Base-by-base conservation (phyloP, 371 early-diverging fungal genomes). In the Ordospora pajunii region DNA sequence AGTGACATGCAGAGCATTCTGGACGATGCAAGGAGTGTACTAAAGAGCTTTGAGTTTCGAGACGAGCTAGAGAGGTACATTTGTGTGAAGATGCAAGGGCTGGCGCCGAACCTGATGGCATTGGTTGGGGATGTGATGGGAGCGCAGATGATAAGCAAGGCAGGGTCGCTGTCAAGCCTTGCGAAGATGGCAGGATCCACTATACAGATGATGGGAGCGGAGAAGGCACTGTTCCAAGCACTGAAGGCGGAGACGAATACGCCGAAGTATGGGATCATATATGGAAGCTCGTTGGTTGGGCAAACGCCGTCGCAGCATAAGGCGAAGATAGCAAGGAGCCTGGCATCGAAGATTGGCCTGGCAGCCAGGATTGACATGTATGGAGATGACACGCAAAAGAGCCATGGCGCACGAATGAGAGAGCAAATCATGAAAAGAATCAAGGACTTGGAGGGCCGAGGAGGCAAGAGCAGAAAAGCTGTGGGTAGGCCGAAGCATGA, bases 231-330 rank as follows among this genome's bases (percentile, higher is more conserved):
- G 51, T 93, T 93, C 88, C 89, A 93, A 76, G 93, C 95, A 8
- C 84, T 95, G 78, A 93, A 92, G 88, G 90, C 90, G 70, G 91
- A 92, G 87, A 87, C 90, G 81, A 89, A 92, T 84, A 95, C 95
- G 32, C 95, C 95, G 77, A 94, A 95, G 87, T 93, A 93, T 82
- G 96, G 96, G 83, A 86, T 93, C 66, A 89, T 95, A 75, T 95
- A 90, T 84, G 91, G 93, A 82, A 90, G 93, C 37, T 89, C 90
- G 27, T 86, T 94, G 50, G 88, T 94, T 25, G 91, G 92, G 65
- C 90, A 91, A 84, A 90, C 92, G 53, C 87, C 87, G 5, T 88
- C 90, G 78, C 90, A 91, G 87, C 82, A 87, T 82, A 92, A 92
- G 89, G 94, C 93, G 58, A 92, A 92, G 87, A 88, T 94, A 65